Base-by-base conservation (phyloP, 139 green algal genomes). In the Pedinophyceae sp. region DNA sequence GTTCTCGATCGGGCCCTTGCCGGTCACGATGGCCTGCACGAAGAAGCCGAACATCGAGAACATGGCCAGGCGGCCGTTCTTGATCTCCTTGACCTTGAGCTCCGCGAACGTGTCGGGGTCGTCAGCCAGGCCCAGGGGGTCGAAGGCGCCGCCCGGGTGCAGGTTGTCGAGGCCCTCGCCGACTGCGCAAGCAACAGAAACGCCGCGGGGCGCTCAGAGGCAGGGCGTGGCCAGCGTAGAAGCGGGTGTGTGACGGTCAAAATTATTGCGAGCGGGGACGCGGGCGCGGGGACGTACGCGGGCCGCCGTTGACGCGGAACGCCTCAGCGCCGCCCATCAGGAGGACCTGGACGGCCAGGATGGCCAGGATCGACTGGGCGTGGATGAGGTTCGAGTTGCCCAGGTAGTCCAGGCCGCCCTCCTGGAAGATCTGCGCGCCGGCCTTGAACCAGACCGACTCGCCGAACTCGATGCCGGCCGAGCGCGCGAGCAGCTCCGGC, bases 321-420 rank as follows among this genome's bases (percentile, higher is more conserved):
- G 56, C 59, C 69, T 79, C 71, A 52, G 58, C 57, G 53, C 52
- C 39, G 34, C 69, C 69, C 74, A 84, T 82, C 15, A 84, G 61
- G 24, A 75, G 48, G 54, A 64, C 57, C 57, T 68, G 64, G 30
- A 58, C 16, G 41, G 70, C 82, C 43, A 94, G 70, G 58, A 80
- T 95, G 57, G 85, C 89, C 23, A 96, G 61, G 65, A 95, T 93
- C 75, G 66, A 83, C 81, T 96, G 80, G 28, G 90, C 89, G 67
- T 97, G 89, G 58, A 97, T 73, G 54, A 97, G 75, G 67, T 54
- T 70, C 48, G 80, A 61, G 86, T 93, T 95, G 77, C 88, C 88
- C 58, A 94, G 74, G 79, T 94, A 94, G 82, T 94, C 75, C 24
- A 94, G 78, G 57, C 82, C 80, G 54, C 68, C 82, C 16, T 74